These are phyloP conservation scores for Fraxinus angustifolia DNA, from an alignment of 305 asterid genomes.

Conservation along the genomic window DNA sequence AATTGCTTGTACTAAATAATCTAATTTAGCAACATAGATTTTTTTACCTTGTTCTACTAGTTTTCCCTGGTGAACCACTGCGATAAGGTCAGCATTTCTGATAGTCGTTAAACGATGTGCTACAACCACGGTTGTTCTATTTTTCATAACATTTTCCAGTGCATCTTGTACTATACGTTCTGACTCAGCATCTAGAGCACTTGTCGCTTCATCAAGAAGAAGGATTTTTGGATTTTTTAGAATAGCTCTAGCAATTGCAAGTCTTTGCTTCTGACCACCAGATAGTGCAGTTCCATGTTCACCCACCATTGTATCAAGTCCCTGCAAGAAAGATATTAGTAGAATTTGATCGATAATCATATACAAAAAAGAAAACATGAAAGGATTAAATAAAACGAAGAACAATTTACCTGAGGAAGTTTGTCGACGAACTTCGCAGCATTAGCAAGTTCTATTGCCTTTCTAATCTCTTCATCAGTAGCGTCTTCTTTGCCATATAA, in stretches of 20 bases:
- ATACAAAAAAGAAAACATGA: background rate
- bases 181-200: constrained; percentile 84
- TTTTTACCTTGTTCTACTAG: constrained; percentile 66
- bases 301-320: constrained; percentile 80
- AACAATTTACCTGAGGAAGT: constrained; percentile 49
- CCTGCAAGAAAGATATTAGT: constrained; percentile 31
- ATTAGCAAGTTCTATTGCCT: constrained; percentile 71
- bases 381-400: background rate
- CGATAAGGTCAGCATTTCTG: constrained; percentile 77
- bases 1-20: background rate
- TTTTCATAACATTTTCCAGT: constrained; percentile 65
- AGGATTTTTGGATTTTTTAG: constrained; percentile 76
- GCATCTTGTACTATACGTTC: constrained; percentile 85
- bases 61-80: constrained; percentile 74
- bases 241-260: constrained; percentile 85
- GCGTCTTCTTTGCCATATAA: constrained; percentile 65
- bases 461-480: constrained; percentile 56
- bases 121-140: constrained; percentile 76
- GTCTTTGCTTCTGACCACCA: constrained; percentile 87
- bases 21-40: background rate
- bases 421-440: constrained; percentile 78
- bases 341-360: constrained; percentile 6
- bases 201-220: constrained; percentile 90
- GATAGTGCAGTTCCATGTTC: constrained; percentile 90
- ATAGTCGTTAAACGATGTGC: constrained; percentile 82